phyloP scores from a whole-genome alignment of 1,284 basidiomycete genomes.

The Anthracocystis panici-leucophaei region DNA sequence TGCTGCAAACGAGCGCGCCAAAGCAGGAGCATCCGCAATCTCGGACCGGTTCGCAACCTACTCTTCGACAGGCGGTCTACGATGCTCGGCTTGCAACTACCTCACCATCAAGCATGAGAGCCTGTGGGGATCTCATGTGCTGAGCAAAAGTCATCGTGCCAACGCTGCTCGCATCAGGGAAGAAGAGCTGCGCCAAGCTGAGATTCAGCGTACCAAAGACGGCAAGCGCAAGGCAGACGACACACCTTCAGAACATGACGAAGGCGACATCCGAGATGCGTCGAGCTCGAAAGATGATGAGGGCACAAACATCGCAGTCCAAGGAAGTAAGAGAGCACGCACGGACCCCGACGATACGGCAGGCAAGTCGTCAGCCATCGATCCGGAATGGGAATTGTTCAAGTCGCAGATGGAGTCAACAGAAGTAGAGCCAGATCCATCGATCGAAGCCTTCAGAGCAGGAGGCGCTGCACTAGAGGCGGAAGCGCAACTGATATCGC shows the following conservation, averaged over 20 bases:
- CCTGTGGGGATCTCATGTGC: constrained; percentile 54
- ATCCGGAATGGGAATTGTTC: constrained; percentile 61
- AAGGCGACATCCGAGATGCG: background rate
- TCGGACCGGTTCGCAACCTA: constrained; percentile 56
- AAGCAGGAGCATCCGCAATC: constrained; percentile 19
- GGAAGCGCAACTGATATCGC: constrained; percentile 49
- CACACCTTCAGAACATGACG: background rate
- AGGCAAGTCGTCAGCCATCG: constrained; percentile 15
- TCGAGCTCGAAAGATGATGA: background rate
- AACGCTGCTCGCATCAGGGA: constrained; percentile 32
- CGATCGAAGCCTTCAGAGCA: constrained; percentile 3
- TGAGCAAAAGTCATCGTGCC: constrained; percentile 51
- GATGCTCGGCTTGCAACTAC: constrained; percentile 57
- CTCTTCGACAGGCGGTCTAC: constrained; percentile 38
- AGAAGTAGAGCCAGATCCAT: constrained; percentile 1
- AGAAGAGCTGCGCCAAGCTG: constrained; percentile 33
- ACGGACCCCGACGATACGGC: background rate
- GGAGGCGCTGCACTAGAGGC: constrained; percentile 53
- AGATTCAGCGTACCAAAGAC: constrained; percentile 29
- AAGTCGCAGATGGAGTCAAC: constrained; percentile 42
- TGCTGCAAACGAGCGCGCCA: constrained; percentile 36
- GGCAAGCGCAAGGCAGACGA: constrained; percentile 50
- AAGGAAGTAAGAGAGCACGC: constrained; percentile 29
- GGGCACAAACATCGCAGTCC: background rate
- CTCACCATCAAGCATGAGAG: constrained; percentile 58